Base-by-base conservation (phyloP, 2,329 filamentous ascomycete species). In the Orbilia oligospora region DNA sequence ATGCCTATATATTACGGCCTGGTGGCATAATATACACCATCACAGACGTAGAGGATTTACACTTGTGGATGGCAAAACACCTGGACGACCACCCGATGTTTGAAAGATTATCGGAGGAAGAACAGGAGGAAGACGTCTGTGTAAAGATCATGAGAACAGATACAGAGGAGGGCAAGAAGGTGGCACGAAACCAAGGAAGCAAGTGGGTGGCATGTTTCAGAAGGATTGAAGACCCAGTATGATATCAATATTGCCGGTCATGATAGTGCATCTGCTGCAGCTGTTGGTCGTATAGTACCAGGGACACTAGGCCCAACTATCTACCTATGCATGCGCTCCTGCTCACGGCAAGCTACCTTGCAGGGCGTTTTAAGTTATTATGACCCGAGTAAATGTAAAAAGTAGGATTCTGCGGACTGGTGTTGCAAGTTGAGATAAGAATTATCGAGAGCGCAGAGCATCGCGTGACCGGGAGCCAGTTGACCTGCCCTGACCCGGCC, bases 161-260 rank as follows among this genome's bases (percentile, higher is more conserved):
- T 86, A 99, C 97, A 2, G 96, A 99, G 84, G 97, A 99, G 86
- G 93, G 94, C 38, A 97, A 97, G 87, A 99, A 99, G 86, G 96
- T 99, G 14, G 90, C 91, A 82, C 89, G 96, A 83, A 97, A 98
- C 85, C 90, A 92, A 49, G 96, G 96, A 0, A 89, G 90, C 83
- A 99, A 98, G 85, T 97, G 92, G 85, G 91, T 98, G 58, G 95
- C 94, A 48, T 89, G 97, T 63, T 99, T 96, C 84, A 89, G 92
- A 83, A 90, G 96, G 80, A 85, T 91, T 80, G 90, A 92, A 83
- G 91, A 97, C 86, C 94, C 93, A 6, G 87, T 89, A 18, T 97
- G 93, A 93, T 58, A 22, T 48, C 6, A 5, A 55, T 55, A 55
- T 33, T 2, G 27, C 6, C 27, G 18, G 51, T 56, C 38, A 41